Base-by-base conservation (phyloP, 345 rosid species). In the Kandelia obovata region DNA sequence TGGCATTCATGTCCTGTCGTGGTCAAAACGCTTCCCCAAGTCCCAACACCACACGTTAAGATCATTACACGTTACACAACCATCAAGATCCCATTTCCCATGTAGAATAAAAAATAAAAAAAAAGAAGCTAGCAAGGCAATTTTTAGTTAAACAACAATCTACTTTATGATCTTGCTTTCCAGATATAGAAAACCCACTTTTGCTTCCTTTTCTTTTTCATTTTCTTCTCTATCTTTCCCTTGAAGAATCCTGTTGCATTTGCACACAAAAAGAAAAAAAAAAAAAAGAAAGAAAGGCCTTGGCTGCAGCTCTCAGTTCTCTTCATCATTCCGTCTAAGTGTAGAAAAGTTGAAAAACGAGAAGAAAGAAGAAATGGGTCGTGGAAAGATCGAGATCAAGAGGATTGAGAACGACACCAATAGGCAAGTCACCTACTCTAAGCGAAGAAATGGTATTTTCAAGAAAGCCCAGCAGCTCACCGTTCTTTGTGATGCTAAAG, bases 381-480 rank as follows among this genome's bases (percentile, higher is more conserved):
- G 92, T 10, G 92, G 89, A 6, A 87, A 83, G 85, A 82, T 82
- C 26, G 82, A 83, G 82, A 78, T 80, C 79, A 85, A 80, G 86
- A 87, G 52, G 77, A 87, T 87, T 19, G 92, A 87, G 66, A 87
- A 87, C 84, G 62, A 79, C 7, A 82, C 89, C 4, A 83, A 82
- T 75, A 77, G 89, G 69, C 92, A 85, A 28, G 89, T 87, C 25
- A 87, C 92, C 46, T 87, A 77, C 78, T 87, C 92, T 23, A 85
- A 87, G 78, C 62, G 88, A 25, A 75, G 88, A 64, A 79, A 79
- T 76, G 88, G 92, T 13, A 71, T 87, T 58, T 78, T 83, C 82
- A 87, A 85, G 85, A 87, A 87, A 62, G 92, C 92, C 2, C 78
- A 83, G 20, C 88, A 87, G 64, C 88, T 87, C 73, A 78, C 86